A percentile compares a stretch with the other conserved stretches of the same genome.
Conservation (phyloP, 768 basidiomycete species). For the Arthromyces matolae region DNA sequence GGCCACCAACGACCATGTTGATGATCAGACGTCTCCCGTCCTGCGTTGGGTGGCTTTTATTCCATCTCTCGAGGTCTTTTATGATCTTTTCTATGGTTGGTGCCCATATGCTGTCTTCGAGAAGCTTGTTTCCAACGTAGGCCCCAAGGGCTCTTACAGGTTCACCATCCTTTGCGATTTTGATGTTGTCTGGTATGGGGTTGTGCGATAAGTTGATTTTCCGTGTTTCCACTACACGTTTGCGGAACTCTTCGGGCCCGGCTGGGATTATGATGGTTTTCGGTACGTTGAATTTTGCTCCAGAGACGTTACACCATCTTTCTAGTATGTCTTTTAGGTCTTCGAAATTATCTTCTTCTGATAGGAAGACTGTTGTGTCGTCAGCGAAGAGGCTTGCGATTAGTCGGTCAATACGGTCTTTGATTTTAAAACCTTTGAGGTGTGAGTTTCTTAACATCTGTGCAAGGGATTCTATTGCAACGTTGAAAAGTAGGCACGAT, state of each 20-base stretch:
- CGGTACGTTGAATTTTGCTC: no score
- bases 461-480: no score
- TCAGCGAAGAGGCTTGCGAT: neutral
- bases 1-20: neutral
- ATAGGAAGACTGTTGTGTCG: no score
- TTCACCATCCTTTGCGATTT: constrained; percentile 1
- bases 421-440: constrained; percentile 11
- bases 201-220: neutral
- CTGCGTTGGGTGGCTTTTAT: neutral
- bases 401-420: neutral
- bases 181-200: neutral
- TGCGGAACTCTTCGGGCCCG: neutral
- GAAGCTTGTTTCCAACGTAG: constrained; percentile 1
- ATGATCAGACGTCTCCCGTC: neutral
- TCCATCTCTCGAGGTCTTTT: no score
- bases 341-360: neutral
- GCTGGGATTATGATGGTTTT: neutral
- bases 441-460: constrained; percentile 16
- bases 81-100: neutral
- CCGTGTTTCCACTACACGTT: neutral
- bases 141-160: no score
- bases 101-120: neutral
- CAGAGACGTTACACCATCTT: no score
- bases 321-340: neutral
- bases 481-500: no score